phyloP scores from a whole-genome alignment of 345 rosid genomes.

The Sisymbrium irio region DNA sequence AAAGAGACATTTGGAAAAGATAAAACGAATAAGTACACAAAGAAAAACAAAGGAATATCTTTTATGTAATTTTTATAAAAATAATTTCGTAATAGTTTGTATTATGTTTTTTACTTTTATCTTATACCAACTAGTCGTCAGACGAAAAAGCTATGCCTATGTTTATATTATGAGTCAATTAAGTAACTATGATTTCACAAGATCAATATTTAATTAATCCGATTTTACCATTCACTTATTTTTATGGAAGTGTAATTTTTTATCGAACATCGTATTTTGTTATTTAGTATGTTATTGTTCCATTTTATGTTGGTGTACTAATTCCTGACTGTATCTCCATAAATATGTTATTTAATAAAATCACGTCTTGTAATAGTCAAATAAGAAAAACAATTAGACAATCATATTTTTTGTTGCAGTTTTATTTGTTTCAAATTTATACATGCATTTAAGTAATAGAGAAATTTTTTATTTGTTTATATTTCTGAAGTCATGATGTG shows the following conservation, averaged over 20 bases:
- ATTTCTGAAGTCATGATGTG: background rate
- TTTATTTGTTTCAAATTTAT: background rate
- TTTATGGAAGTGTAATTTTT: background rate
- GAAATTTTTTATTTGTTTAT: background rate
- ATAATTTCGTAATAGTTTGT: background rate
- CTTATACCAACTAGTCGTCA: background rate
- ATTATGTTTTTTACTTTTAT: background rate
- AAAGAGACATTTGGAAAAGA: background rate
- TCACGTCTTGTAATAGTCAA: background rate
- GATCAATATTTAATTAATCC: background rate
- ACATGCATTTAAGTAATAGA: background rate
- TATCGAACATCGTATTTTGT: background rate
- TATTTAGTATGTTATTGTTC: background rate
- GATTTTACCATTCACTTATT: background rate
- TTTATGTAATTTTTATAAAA: background rate
- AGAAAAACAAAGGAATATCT: background rate
- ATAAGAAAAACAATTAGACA: background rate
- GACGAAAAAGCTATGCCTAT: background rate
- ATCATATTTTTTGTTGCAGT: background rate
- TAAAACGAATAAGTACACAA: background rate
- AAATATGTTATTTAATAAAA: background rate
- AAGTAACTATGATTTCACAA: background rate
- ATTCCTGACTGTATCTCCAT: background rate
- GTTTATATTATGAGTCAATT: background rate
- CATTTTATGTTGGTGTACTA: background rate